Base-by-base conservation (phyloP, 2,329 filamentous ascomycete genomes). In the Penicillium sp. region DNA sequence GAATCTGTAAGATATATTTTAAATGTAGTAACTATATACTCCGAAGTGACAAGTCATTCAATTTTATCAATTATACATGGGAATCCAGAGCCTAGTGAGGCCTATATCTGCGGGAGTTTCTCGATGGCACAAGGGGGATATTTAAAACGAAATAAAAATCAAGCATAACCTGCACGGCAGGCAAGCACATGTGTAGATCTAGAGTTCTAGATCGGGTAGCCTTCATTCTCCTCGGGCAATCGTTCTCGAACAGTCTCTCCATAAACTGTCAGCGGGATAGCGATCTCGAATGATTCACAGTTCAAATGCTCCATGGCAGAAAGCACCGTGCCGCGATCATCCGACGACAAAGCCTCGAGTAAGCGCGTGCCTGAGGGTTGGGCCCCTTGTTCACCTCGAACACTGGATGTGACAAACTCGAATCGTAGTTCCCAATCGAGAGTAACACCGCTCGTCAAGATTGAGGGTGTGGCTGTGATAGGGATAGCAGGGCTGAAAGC, bases 221-320 rank as follows among this genome's bases (percentile, higher is more conserved):
- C 75, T 56, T 75, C 66, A 31, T 70, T 68, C 53, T 77, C 75
- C 58, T 77, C 75, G 1, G 69, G 67, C 22, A 70, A 51, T 19
- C 66, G 70, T 53, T 77, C 76, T 26, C 78, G 76, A 30, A 80
- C 76, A 5, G 79, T 77, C 58, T 82, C 81, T 5, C 82, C 82
- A 64, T 95, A 96, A 10, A 97, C 89, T 48, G 86, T 84, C 61
- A 97, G 77, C 26, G 91, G 91, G 43, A 96, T 90, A 33, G 86
- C 85, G 43, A 96, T 89, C 73, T 96, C 91, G 73, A 96, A 96
- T 66, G 89, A 95, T 77, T 96, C 91, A 65, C 90, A 93, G 9
- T 86, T 82, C 49, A 96, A 67, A 60, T 86, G 85, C 76, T 96
- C 90, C 48, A 88, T 84, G 0, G 90, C 89, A 16, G 91, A 89